Evolutionary conservation across 2,329 filamentous ascomycete species (phyloP).

Genomic region (Penicillium brasilianum): DNA sequence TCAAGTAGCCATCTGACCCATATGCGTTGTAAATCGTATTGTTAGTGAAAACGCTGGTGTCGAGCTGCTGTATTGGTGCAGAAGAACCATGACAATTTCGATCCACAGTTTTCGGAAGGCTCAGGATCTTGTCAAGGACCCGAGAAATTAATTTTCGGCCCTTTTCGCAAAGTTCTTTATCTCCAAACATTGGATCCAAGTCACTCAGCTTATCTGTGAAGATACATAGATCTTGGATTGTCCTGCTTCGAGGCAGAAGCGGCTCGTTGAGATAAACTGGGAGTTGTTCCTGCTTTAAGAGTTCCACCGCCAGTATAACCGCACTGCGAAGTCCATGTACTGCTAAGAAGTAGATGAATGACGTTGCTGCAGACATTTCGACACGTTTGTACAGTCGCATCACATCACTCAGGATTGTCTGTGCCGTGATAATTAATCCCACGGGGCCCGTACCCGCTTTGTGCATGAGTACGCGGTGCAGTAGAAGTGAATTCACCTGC

Average conservation of each 20-base stretch:
- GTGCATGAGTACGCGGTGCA: conserved; percentile 5
- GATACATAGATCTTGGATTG: neutral
- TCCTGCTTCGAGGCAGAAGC: conserved; percentile 4
- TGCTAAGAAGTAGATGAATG: conserved; percentile 2
- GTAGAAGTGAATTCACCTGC: conserved; percentile 6
- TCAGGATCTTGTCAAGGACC: conserved; percentile 2
- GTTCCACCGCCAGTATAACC: neutral
- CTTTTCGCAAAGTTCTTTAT: neutral
- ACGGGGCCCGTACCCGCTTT: conserved; percentile 2
- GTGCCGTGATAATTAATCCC: neutral
- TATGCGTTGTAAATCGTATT: neutral
- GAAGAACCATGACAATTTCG: neutral
- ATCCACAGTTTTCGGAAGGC: neutral
- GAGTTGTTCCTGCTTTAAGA: neutral
- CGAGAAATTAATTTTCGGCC: neutral
- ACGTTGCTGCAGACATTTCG: neutral
- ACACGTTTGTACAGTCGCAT: conserved; percentile 2
- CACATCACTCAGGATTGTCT: conserved; percentile 2
- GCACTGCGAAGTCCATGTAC: conserved; percentile 5
- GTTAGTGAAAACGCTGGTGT: neutral
- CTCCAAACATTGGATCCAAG: conserved; percentile 2
- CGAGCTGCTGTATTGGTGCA: too few species aligned
- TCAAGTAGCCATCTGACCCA: neutral
- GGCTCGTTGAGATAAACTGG: neutral
- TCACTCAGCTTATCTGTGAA: neutral